phyloP scores from a whole-genome alignment of 768 basidiomycete genomes.

The Piloderma croceum region DNA sequence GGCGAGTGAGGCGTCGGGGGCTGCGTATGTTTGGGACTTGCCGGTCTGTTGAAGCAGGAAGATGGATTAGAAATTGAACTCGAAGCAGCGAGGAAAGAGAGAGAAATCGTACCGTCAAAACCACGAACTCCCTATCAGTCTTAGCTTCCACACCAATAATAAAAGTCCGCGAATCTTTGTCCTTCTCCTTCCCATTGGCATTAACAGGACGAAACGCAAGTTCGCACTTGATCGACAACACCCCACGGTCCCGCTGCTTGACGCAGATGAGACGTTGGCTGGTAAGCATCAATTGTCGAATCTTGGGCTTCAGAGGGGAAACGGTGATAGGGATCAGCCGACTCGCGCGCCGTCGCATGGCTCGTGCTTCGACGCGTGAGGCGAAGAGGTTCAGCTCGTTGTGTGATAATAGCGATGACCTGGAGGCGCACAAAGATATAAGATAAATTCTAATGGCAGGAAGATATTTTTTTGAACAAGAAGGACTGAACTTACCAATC shows the following conservation, averaged over 20 bases:
- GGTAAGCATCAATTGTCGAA: slow-evolving; percentile 52
- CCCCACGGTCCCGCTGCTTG: slow-evolving; percentile 38
- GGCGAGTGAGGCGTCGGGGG: slow-evolving; percentile 29
- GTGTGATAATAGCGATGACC: slow-evolving; percentile 32
- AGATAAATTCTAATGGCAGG: background rate
- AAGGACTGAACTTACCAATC: slow-evolving; percentile 37
- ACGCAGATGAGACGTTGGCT: slow-evolving; percentile 52
- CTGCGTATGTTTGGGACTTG: slow-evolving; percentile 41
- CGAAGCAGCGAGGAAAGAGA: background rate
- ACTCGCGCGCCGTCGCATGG: slow-evolving; percentile 52
- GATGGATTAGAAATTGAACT: slow-evolving; percentile 1
- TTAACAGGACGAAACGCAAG: slow-evolving; percentile 31
- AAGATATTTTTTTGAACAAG: background rate
- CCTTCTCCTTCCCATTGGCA: slow-evolving; percentile 37
- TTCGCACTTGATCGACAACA: slow-evolving; percentile 46
- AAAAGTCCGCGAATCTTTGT: slow-evolving; percentile 40
- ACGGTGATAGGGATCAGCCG: slow-evolving; percentile 48
- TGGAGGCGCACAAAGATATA: slow-evolving; percentile 16
- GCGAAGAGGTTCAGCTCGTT: slow-evolving; percentile 47
- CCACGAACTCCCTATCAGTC: slow-evolving; percentile 53
- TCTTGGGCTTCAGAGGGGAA: slow-evolving; percentile 43
- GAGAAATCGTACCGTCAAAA: slow-evolving; percentile 43
- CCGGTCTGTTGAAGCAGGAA: slow-evolving; percentile 31
- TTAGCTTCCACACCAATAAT: slow-evolving; percentile 47
- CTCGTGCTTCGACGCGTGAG: slow-evolving; percentile 49